Evolutionary conservation across 768 basidiomycete species (phyloP).

Genomic region (Mrakia frigida): DNA sequence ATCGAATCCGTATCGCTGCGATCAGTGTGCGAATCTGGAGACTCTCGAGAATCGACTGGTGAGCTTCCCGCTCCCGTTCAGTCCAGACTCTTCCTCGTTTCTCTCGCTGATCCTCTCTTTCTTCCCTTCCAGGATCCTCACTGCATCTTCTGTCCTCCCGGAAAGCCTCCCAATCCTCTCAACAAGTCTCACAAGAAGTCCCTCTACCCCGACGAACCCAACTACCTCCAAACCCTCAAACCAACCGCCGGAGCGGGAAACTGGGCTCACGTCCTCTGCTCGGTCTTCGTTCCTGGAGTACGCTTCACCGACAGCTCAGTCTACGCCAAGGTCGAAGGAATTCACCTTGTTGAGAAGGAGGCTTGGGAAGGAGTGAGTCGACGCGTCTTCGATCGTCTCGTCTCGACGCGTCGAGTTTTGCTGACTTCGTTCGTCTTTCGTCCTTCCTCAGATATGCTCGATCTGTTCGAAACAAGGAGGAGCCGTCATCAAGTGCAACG

Average conservation of each 20-base stretch:
- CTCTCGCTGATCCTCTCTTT: background rate
- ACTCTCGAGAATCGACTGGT: slow-evolving; percentile 1
- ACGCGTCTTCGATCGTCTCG: background rate
- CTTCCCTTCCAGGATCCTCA: background rate
- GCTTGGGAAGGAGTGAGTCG: slow-evolving; percentile 16
- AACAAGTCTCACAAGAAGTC: slow-evolving; percentile 15
- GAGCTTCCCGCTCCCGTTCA: background rate
- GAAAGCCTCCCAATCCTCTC: slow-evolving; percentile 9
- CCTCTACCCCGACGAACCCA: slow-evolving; percentile 20
- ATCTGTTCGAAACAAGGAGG: slow-evolving; percentile 63
- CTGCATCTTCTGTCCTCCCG: slow-evolving; percentile 26
- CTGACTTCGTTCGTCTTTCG: background rate
- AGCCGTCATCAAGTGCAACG: slow-evolving; percentile 74
- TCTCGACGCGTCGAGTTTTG: background rate
- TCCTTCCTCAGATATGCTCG: background rate
- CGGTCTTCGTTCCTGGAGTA: slow-evolving; percentile 14
- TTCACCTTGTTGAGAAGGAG: background rate
- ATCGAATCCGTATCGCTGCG: slow-evolving; percentile 12
- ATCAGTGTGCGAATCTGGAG: slow-evolving; percentile 19
- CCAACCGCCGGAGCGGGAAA: slow-evolving; percentile 12
- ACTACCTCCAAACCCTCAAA: slow-evolving; percentile 26
- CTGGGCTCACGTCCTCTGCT: slow-evolving; percentile 27
- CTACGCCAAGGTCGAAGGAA: slow-evolving; percentile 11
- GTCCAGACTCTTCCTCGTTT: background rate
- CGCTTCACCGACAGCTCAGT: background rate